Evolutionary conservation across 2,329 filamentous ascomycete genomes (phyloP).

Genomic region (Cladophialophora bantiana): DNA sequence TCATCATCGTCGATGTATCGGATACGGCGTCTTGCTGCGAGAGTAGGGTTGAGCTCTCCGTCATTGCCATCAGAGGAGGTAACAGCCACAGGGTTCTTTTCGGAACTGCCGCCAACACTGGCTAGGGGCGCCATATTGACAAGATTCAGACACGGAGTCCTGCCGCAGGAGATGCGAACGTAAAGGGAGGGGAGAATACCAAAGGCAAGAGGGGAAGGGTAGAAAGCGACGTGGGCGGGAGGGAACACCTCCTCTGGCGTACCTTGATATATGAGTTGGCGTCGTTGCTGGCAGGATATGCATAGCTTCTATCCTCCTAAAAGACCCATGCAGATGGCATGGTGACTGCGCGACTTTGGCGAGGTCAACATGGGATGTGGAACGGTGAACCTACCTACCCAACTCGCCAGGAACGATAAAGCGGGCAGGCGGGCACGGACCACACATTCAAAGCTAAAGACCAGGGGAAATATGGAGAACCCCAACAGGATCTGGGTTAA

Average conservation of each 20-base stretch:
- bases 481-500: constrained; percentile 2
- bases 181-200: background rate
- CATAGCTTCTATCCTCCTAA: background rate
- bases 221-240: background rate
- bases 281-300: background rate
- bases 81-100: background rate
- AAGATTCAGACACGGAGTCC: constrained; percentile 1
- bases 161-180: background rate
- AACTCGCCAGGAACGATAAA: background rate
- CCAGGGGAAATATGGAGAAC: background rate
- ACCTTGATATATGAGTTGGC: constrained; percentile 14
- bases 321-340: constrained; percentile 10
- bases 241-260: background rate
- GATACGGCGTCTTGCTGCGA: constrained; percentile 37
- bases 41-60: constrained; percentile 28
- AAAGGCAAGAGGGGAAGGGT: background rate
- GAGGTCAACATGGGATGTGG: constrained; percentile 4
- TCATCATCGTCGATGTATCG: constrained; percentile 38
- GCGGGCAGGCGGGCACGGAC: background rate
- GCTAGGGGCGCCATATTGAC: constrained; percentile 5
- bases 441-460: background rate
- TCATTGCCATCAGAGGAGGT: constrained; percentile 7
- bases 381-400: background rate
- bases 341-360: constrained; percentile 7
- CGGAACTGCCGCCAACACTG: background rate